Percentiles rank a stretch among this genome's conserved stretches.
Conservation (phyloP, 208 protist species). For the Blechomonas ayalai region DNA sequence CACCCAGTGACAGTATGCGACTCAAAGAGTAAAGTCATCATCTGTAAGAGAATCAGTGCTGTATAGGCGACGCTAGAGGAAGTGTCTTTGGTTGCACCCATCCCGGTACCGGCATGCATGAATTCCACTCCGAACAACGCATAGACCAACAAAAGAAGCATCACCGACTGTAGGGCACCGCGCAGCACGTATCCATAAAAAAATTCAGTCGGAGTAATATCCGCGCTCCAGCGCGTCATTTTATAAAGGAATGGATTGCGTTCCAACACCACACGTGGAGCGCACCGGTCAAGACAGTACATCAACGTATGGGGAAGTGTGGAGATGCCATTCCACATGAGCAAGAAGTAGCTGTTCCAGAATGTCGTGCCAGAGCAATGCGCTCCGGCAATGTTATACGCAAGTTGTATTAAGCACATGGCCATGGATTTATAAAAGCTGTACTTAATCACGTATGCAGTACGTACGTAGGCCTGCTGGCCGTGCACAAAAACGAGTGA, state of each 20-base stretch:
- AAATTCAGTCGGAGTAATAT: slow-evolving; percentile 68
- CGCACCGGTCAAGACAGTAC: slow-evolving; percentile 84
- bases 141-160: slow-evolving; percentile 47
- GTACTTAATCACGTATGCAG: slow-evolving; percentile 93
- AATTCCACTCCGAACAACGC: slow-evolving; percentile 29
- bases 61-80: slow-evolving; percentile 83
- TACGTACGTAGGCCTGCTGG: slow-evolving; percentile 87
- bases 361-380: slow-evolving; percentile 78
- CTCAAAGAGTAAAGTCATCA: slow-evolving; percentile 76
- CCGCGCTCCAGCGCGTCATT: slow-evolving; percentile 28
- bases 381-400: slow-evolving; percentile 66
- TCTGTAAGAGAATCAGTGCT: slow-evolving; percentile 78
- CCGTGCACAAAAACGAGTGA: slow-evolving; percentile 94
- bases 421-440: slow-evolving; percentile 97
- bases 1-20: slow-evolving; percentile 75
- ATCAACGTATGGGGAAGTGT: slow-evolving; percentile 86
- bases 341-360: slow-evolving; percentile 88
- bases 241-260: slow-evolving; percentile 70
- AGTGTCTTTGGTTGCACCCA: slow-evolving; percentile 49
- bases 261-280: slow-evolving; percentile 70
- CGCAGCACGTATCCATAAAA: slow-evolving; percentile 54
- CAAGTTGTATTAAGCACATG: slow-evolving; percentile 89
- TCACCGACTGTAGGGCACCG: slow-evolving; percentile 67
- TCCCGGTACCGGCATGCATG: slow-evolving; percentile 21
- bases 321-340: slow-evolving; percentile 89